Evolutionary conservation across 1,284 basidiomycete species (phyloP).

Genomic region (Meripilus lineatus): DNA sequence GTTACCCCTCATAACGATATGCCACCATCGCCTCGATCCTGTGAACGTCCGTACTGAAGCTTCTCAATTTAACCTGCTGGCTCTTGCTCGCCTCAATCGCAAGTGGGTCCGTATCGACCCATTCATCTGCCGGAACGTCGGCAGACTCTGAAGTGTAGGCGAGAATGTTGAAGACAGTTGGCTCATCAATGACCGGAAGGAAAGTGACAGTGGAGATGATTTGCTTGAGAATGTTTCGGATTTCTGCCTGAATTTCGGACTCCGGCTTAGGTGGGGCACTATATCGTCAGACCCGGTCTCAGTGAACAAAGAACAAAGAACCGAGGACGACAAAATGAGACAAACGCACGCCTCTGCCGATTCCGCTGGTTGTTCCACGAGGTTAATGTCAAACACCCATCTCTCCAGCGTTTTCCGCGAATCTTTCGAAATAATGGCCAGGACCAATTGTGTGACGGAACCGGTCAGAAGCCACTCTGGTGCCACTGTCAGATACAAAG

Average conservation of each 20-base stretch:
- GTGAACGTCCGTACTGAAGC: constrained; percentile 88
- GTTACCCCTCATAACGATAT: constrained; percentile 67
- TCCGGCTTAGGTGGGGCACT: constrained; percentile 67
- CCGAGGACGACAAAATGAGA: constrained; percentile 6
- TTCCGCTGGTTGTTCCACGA: constrained; percentile 54
- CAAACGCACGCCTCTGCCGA: constrained; percentile 42
- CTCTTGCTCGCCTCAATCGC: constrained; percentile 95
- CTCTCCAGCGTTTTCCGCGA: constrained; percentile 88
- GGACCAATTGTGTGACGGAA: constrained; percentile 87
- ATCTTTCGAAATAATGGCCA: constrained; percentile 95
- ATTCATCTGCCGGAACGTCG: constrained; percentile 85
- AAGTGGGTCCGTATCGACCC: constrained; percentile 93
- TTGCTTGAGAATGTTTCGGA: constrained; percentile 96
- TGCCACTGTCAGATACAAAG: neutral
- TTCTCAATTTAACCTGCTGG: constrained; percentile 91
- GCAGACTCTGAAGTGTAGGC: constrained; percentile 89
- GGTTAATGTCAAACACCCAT: constrained; percentile 97
- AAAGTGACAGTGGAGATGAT: constrained; percentile 97
- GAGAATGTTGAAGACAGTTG: constrained; percentile 93
- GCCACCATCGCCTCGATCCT: constrained; percentile 88
- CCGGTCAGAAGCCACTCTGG: constrained; percentile 90
- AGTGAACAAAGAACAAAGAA: too few species aligned
- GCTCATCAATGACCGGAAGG: constrained; percentile 91
- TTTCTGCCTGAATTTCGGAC: constrained; percentile 95
- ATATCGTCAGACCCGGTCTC: constrained; percentile 7